phyloP scores from a whole-genome alignment of 2,329 filamentous ascomycete species.

The Fusarium setosum region DNA sequence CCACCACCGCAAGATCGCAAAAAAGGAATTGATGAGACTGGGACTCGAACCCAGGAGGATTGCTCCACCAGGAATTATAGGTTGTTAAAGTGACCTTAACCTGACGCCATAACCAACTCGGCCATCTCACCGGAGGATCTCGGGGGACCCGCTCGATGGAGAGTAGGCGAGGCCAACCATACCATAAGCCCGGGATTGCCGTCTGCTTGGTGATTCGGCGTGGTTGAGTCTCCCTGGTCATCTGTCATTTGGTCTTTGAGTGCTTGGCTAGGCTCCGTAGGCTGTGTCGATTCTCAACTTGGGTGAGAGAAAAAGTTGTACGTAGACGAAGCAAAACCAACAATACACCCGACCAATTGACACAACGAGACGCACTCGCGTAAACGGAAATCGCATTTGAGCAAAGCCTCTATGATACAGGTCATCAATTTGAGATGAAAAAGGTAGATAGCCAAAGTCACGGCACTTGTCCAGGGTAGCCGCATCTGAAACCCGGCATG shows the following conservation, averaged over 20 bases:
- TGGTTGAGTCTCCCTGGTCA: too few relatives aligned
- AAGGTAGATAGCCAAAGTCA: neutral
- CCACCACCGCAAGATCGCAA: neutral
- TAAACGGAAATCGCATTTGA: too few relatives aligned
- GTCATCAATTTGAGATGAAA: too few relatives aligned
- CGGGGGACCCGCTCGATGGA: slow-evolving; percentile 24
- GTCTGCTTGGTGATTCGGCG: neutral
- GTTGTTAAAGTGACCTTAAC: slow-evolving; percentile 38
- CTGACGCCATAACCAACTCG: slow-evolving; percentile 39
- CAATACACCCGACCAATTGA: too few relatives aligned
- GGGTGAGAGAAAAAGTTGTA: too few relatives aligned
- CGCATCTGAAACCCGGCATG: neutral
- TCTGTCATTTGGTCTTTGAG: too few relatives aligned
- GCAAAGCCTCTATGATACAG: too few relatives aligned
- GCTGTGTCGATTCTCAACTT: too few relatives aligned
- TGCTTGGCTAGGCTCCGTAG: too few relatives aligned
- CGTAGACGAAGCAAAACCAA: neutral
- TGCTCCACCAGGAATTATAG: slow-evolving; percentile 34
- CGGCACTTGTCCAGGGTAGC: slow-evolving; percentile 1
- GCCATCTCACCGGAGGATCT: slow-evolving; percentile 30
- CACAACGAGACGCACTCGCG: too few relatives aligned
- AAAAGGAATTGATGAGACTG: slow-evolving; percentile 32
- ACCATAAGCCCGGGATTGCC: slow-evolving; percentile 4
- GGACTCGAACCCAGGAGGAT: slow-evolving; percentile 38
- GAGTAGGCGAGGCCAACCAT: neutral